Evolutionary conservation across 2,329 filamentous ascomycete species (phyloP).

Genomic region (Rachicladosporium sp.): DNA sequence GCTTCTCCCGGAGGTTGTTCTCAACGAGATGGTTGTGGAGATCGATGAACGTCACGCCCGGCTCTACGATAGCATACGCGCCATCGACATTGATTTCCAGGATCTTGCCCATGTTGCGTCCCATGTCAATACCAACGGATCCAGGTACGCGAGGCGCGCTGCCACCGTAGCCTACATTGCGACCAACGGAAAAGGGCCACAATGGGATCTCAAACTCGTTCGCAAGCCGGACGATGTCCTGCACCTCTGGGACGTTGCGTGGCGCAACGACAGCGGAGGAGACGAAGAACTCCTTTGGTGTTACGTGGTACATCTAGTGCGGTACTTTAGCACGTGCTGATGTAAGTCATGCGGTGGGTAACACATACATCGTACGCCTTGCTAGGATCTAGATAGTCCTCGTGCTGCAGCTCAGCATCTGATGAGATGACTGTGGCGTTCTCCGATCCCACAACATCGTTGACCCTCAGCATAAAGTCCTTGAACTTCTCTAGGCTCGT

Average conservation of each 20-base stretch:
- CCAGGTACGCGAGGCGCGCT: constrained; percentile 41
- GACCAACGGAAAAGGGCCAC: constrained; percentile 38
- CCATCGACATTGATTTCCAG: constrained; percentile 39
- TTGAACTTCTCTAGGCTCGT: constrained; percentile 8
- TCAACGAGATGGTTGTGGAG: constrained; percentile 39
- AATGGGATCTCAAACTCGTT: constrained; percentile 36
- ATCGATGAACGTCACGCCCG: constrained; percentile 39
- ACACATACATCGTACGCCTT: constrained; percentile 10
- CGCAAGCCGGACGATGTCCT: constrained; percentile 33
- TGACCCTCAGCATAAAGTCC: constrained; percentile 6
- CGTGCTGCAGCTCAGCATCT: constrained; percentile 14
- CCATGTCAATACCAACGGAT: constrained; percentile 40
- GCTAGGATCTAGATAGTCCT: constrained; percentile 11
- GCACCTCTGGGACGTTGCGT: constrained; percentile 31
- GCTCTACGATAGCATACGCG: constrained; percentile 41
- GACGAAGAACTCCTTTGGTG: constrained; percentile 30
- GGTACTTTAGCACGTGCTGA: constrained; percentile 11
- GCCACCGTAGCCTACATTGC: constrained; percentile 44
- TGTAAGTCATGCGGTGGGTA: not conserved
- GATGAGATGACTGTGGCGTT: constrained; percentile 15
- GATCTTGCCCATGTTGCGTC: constrained; percentile 41
- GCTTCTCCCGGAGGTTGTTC: constrained; percentile 24
- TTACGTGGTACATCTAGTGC: constrained; percentile 1
- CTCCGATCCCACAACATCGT: constrained; percentile 7
- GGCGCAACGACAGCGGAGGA: constrained; percentile 31